Evolutionary conservation across 176 grass and related monocot species (phyloP).

Genomic region (Zoysia pacifica): DNA sequence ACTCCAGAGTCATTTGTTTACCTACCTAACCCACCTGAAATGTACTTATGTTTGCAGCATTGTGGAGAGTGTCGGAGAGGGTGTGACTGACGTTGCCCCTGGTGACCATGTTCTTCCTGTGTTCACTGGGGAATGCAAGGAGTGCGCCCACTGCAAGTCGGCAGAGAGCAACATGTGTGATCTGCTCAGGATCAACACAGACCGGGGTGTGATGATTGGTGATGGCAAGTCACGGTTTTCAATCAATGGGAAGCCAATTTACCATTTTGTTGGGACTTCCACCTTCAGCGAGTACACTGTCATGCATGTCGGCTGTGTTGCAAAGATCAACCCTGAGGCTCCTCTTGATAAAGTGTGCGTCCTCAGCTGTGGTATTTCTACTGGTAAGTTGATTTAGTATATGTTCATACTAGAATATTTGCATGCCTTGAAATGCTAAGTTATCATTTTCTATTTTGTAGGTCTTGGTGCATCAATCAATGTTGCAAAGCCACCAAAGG

Average conservation of each 20-base stretch:
- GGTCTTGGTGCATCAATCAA: constrained; percentile 87
- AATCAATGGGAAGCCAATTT: constrained; percentile 70
- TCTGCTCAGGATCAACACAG: constrained; percentile 81
- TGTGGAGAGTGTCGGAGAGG: constrained; percentile 87
- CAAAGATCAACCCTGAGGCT: constrained; percentile 82
- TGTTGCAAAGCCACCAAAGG: constrained; percentile 84
- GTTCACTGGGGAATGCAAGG: constrained; percentile 91
- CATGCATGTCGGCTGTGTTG: constrained; percentile 70
- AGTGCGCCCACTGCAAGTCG: constrained; percentile 73
- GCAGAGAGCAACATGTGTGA: constrained; percentile 91
- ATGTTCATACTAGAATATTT: not conserved
- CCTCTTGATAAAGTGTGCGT: constrained; percentile 86
- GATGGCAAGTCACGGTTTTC: constrained; percentile 77
- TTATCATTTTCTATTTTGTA: not conserved
- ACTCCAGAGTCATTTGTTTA: not conserved
- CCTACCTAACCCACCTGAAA: constrained; percentile 3
- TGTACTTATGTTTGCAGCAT: constrained; percentile 45
- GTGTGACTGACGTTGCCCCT: constrained; percentile 71
- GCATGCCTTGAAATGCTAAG: not conserved
- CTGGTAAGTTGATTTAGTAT: constrained; percentile 34
- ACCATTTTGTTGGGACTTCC: constrained; percentile 83
- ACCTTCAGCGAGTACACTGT: constrained; percentile 92
- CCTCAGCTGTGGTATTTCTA: constrained; percentile 88
- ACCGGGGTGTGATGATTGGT: constrained; percentile 69
- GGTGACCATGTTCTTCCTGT: constrained; percentile 95